Conservation (phyloP, 768 basidiomycete species). For the Sutorius australiensis region DNA sequence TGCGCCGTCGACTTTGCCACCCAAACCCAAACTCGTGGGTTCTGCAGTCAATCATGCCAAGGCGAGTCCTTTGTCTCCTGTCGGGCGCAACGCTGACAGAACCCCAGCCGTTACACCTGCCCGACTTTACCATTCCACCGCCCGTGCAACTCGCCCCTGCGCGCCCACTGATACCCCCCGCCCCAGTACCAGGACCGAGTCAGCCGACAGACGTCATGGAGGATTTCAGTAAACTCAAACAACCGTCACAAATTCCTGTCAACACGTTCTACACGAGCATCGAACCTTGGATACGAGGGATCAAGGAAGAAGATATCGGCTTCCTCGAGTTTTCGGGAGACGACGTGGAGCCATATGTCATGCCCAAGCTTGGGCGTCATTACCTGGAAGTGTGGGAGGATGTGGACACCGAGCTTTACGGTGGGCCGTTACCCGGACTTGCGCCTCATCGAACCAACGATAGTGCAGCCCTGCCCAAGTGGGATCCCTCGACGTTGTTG, state of each 20-base stretch:
- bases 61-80: conserved; percentile 33
- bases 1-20: conserved; percentile 35
- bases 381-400: conserved; percentile 94
- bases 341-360: conserved; percentile 80
- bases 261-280: conserved; percentile 84
- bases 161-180: conserved; percentile 59
- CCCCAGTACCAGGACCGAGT: conserved; percentile 76
- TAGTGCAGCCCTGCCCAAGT: conserved; percentile 52
- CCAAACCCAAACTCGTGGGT: conserved; percentile 55
- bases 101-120: conserved; percentile 35
- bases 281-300: conserved; percentile 84
- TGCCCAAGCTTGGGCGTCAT: conserved; percentile 82
- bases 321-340: conserved; percentile 90
- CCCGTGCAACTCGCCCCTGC: conserved; percentile 48
- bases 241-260: conserved; percentile 62
- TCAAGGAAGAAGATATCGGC: conserved; percentile 94
- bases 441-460: conserved; percentile 36
- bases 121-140: conserved; percentile 61
- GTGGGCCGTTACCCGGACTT: conserved; percentile 39
- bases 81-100: conserved; percentile 10
- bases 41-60: conserved; percentile 46
- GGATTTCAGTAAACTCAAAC: conserved; percentile 84
- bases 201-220: conserved; percentile 79
- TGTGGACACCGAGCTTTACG: conserved; percentile 63
- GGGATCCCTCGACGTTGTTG: conserved; percentile 78